These are phyloP conservation scores for Trichoderma gracile DNA, from an alignment of 2,329 filamentous ascomycete genomes.

Conservation along the genomic window DNA sequence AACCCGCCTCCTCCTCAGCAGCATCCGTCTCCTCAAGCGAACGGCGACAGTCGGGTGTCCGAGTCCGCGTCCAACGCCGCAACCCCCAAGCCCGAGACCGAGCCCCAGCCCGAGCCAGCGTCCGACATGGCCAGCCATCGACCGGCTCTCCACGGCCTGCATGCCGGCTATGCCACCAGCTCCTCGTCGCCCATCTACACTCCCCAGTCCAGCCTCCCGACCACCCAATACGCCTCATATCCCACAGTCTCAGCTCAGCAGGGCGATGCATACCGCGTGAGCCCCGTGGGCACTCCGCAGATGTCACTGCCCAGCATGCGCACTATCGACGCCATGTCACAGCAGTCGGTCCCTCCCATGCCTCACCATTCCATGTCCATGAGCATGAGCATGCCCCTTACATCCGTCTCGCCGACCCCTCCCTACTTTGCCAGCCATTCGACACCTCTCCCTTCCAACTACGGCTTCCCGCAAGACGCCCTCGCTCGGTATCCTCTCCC, in stretches of 20 bases:
- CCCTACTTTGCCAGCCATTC: slow-evolving; percentile 47
- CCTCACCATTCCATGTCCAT: slow-evolving; percentile 41
- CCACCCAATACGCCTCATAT: slow-evolving; percentile 38
- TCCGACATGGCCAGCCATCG: slow-evolving; percentile 40
- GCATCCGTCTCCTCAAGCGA: slow-evolving; percentile 32
- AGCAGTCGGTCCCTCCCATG: slow-evolving; percentile 31
- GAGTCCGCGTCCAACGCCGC: slow-evolving; percentile 33
- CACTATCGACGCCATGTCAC: slow-evolving; percentile 41
- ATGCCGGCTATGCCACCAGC: slow-evolving; percentile 34
- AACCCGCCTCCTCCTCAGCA: no score
- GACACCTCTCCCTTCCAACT: slow-evolving; percentile 39
- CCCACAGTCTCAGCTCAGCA: slow-evolving; percentile 34
- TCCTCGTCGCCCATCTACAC: slow-evolving; percentile 25
- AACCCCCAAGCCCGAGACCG: slow-evolving; percentile 23
- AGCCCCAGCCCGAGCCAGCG: slow-evolving; percentile 23
- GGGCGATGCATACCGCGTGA: slow-evolving; percentile 36
- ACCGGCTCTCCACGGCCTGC: slow-evolving; percentile 31
- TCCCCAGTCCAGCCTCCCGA: slow-evolving; percentile 28
- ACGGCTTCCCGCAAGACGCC: slow-evolving; percentile 48
- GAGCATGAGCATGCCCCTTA: slow-evolving; percentile 39
- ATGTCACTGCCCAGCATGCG: slow-evolving; percentile 46
- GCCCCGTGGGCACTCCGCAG: slow-evolving; percentile 34
- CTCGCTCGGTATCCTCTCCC: slow-evolving; percentile 50
- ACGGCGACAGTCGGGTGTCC: slow-evolving; percentile 38
- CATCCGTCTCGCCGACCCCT: slow-evolving; percentile 38